Evolutionary conservation across 306 rosid species (phyloP), one percentile per base, ranked within the genome.

Genomic region (Lithocarpus polystachyus): DNA sequence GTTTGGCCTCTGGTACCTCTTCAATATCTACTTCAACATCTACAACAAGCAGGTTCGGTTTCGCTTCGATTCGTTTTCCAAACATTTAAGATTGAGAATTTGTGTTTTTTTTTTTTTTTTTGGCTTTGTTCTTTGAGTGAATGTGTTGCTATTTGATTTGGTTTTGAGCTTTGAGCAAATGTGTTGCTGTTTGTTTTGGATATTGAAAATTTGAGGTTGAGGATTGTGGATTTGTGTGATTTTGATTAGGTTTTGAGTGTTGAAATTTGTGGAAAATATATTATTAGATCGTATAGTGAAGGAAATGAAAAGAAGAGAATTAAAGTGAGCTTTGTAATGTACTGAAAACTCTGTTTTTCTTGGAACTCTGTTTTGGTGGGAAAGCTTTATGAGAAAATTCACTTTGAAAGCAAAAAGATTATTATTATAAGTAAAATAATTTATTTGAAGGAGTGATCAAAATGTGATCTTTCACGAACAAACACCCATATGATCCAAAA

Each of bases 11-110:
- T 96, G 99, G 99, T 87, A 80, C 79, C 68, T 88, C 77, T 93
- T 96, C 83, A 96, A 93, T 82, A 96, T 96, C 77, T 96, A 90
- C 83, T 96, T 96, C 77, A 96, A 96, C 62, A 93, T 96, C 80
- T 96, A 90, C 82, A 96, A 93, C 85, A 96, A 96, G 79, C 98
- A 96, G 97, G 99, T 95, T 33, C 31, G 31, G 43, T 56, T 17
- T 64, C 52, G 54, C 2, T 3, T 28, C 45, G 8, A 28, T 26
- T 40, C 35, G 65, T 45, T 57, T 7, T 22, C 73, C 3, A 54
- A 60, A 37, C 0, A 17, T 28, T 48, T 72, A 6, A 28, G 26
- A 3, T 22, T 24, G 18, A 10, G 54, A 31, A 72, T 10, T 72
- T 26, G 18, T 20, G 7, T 5, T 0, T 33, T 33, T 5, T 33